Conservation (phyloP, 768 basidiomycete species). For the Agrocybe praecox region DNA sequence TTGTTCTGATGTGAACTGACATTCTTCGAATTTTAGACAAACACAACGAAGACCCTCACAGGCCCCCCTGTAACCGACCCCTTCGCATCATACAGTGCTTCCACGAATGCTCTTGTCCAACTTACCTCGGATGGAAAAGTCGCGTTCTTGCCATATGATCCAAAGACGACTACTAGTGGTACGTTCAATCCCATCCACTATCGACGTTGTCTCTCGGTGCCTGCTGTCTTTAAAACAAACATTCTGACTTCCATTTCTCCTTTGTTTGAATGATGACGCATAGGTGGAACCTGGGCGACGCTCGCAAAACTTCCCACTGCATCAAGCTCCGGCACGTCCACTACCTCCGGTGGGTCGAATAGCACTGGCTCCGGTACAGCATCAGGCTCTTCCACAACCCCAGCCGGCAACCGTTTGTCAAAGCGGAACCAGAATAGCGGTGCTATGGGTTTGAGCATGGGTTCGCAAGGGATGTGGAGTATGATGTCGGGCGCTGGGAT, state of each 20-base stretch:
- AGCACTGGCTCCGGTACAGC: no score
- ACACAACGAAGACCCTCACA: slow-evolving; percentile 27
- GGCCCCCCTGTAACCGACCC: slow-evolving; percentile 24
- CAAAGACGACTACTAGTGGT: slow-evolving; percentile 23
- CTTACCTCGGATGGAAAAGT: slow-evolving; percentile 21
- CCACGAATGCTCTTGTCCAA: slow-evolving; percentile 26
- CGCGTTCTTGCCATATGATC: slow-evolving; percentile 23
- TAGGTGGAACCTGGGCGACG: slow-evolving; percentile 19
- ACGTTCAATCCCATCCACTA: background rate
- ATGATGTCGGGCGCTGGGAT: slow-evolving; percentile 1
- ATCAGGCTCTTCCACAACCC: no score
- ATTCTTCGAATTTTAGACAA: slow-evolving; percentile 17
- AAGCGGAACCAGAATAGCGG: background rate
- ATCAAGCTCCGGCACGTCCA: background rate
- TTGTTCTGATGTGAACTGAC: no score
- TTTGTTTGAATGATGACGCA: background rate
- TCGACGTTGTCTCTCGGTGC: no score
- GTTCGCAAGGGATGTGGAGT: background rate
- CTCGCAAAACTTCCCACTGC: slow-evolving; percentile 17
- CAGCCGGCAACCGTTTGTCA: background rate
- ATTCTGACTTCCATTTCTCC: background rate
- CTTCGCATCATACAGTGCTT: slow-evolving; percentile 24
- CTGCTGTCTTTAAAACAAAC: no score
- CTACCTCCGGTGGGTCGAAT: no score
- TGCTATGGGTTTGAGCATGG: background rate